Evolutionary conservation across 208 protist genomes (phyloP).

Genomic region (Perkinsela sp.): DNA sequence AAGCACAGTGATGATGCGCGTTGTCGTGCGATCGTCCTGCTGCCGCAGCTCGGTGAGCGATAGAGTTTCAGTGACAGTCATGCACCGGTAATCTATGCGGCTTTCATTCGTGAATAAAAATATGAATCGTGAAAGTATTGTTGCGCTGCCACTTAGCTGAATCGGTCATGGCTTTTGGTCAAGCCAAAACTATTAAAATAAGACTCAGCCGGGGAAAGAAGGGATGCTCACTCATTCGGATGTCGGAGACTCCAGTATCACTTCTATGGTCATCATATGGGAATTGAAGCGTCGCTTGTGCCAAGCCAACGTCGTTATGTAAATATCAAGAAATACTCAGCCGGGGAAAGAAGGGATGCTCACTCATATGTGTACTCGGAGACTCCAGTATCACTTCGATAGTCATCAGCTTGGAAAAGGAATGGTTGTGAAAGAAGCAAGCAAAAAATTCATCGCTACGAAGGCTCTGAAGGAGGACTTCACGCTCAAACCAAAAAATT

Average conservation of each 20-base stretch:
- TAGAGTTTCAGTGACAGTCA: neutral
- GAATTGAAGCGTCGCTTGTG: neutral
- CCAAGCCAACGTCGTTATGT: no score
- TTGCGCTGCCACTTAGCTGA: no score
- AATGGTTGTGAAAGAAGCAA: no score
- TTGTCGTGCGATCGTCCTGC: conserved; percentile 50
- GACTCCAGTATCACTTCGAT: no score
- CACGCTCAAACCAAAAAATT: conserved; percentile 7
- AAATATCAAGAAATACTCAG: conserved; percentile 1
- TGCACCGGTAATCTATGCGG: neutral
- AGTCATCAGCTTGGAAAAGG: conserved; percentile 3
- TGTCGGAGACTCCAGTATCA: no score
- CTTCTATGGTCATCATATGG: conserved; percentile 1
- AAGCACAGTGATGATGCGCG: conserved; percentile 21
- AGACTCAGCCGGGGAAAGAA: conserved; percentile 4
- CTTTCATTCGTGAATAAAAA: conserved; percentile 3
- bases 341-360: neutral
- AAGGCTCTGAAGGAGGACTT: conserved; percentile 6
- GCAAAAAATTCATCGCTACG: no score
- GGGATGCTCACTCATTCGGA: neutral
- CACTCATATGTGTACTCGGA: conserved; percentile 1
- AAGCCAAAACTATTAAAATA: no score
- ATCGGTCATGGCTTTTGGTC: no score
- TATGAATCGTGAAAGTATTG: conserved; percentile 6
- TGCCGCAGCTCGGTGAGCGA: conserved; percentile 2